A percentile compares a stretch with the other conserved stretches of the same genome.
These are phyloP conservation scores for Clitocybe nebularis DNA, from an alignment of 1,284 basidiomycete species.

Conservation along the genomic window DNA sequence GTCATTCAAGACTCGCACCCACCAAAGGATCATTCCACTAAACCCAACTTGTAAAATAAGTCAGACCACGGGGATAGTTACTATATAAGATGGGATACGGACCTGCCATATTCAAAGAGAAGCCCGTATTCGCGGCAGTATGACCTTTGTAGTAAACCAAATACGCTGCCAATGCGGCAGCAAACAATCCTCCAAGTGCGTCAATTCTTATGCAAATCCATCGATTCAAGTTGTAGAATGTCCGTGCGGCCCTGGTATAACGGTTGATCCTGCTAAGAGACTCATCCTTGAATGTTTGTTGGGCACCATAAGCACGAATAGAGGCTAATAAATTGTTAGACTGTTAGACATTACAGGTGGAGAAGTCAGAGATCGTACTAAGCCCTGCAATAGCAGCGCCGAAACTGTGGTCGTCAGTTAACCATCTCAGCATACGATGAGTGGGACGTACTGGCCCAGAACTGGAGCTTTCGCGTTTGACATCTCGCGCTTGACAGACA, in stretches of 20 bases:
- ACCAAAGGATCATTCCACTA: conserved; percentile 50
- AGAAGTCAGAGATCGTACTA: conserved; percentile 31
- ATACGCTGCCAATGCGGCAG: conserved; percentile 49
- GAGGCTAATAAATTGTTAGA: conserved; percentile 38
- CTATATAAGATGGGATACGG: conserved; percentile 5
- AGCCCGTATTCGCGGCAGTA: conserved; percentile 47
- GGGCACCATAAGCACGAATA: conserved; percentile 46
- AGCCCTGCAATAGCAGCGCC: conserved; percentile 66
- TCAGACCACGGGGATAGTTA: conserved; percentile 3
- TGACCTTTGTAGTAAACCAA: conserved; percentile 42
- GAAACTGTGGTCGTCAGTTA: conserved; percentile 32
- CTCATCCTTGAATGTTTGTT: conserved; percentile 30
- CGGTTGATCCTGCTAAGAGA: conserved; percentile 36
- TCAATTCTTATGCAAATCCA: conserved; percentile 43
- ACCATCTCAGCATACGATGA: not conserved
- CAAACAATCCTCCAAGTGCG: conserved; percentile 45
- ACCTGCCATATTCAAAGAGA: conserved; percentile 51
- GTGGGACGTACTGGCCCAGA: conserved; percentile 46
- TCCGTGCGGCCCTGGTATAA: conserved; percentile 33
- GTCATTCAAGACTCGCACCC: conserved; percentile 50
- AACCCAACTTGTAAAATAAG: conserved; percentile 38
- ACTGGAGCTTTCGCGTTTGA: conserved; percentile 66
- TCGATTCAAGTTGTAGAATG: conserved; percentile 41
- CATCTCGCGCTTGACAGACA: conserved; percentile 77
- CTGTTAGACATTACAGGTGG: conserved; percentile 8